These are phyloP conservation scores for Lumnitzera littorea DNA, from an alignment of 345 rosid species.

Conservation along the genomic window DNA sequence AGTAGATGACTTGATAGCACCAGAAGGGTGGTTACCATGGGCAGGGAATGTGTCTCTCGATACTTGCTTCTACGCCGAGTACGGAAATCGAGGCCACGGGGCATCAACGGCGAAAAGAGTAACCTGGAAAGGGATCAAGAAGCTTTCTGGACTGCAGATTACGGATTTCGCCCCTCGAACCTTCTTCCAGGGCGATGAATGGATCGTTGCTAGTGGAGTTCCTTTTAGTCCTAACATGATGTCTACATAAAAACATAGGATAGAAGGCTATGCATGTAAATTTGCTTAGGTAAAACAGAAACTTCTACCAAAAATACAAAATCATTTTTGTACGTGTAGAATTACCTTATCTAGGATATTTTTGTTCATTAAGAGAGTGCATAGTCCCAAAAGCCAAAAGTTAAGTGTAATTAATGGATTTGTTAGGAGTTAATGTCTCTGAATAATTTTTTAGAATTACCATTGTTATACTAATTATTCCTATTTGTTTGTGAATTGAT, in stretches of 20 bases:
- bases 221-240: slow-evolving; percentile 39
- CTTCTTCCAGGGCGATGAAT: slow-evolving; percentile 32
- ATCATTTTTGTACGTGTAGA: too few species aligned
- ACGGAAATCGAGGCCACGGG: slow-evolving; percentile 53
- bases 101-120: slow-evolving; percentile 34
- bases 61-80: slow-evolving; percentile 58
- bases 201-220: slow-evolving; percentile 44
- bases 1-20: slow-evolving; percentile 45
- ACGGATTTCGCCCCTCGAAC: slow-evolving; percentile 20
- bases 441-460: too few species aligned
- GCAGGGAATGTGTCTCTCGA: slow-evolving; percentile 31
- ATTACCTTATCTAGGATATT: too few species aligned
- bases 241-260: background rate
- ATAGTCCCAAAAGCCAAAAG: too few species aligned
- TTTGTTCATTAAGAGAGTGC: too few species aligned
- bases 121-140: slow-evolving; percentile 50
- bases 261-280: background rate
- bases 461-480: too few species aligned
- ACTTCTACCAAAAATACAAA: background rate
- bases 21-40: slow-evolving; percentile 62
- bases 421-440: too few species aligned
- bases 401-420: too few species aligned
- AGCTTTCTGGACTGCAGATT: slow-evolving; percentile 14
- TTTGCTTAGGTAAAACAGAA: background rate
- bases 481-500: too few species aligned